Base-by-base conservation (phyloP, 2,329 filamentous ascomycete genomes). In the Lecanicillium sp. region DNA sequence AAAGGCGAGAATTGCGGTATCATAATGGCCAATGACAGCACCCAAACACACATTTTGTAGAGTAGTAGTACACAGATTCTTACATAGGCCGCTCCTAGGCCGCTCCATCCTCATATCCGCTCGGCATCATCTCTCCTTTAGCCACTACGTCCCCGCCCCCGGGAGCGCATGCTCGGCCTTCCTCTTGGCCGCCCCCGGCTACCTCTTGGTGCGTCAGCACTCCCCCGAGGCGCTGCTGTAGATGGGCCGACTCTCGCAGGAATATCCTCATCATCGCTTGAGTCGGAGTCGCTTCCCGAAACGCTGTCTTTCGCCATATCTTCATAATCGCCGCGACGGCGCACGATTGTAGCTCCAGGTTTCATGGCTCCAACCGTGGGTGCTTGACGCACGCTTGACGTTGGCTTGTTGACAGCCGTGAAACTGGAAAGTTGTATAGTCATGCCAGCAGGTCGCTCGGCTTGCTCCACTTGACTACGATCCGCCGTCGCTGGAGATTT, bases 171-270 rank as follows among this genome's bases (percentile, higher is more conserved):
- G 17, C 45, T 37, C 4, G 27, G 48, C 23, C 56, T 51, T 12
- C 56, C 55, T 24, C 62, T 48, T 12, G 56, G 55, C 15, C 59
- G 48, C n/a, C 56, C 52, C 4, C 59, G 54, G 2, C 53, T 55
- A 35, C 61, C 49, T 5, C 57, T 44, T 3, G 26, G 5, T 14
- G 12, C 30, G 12, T 14, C 24, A 15, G 19, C 19, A 23, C 3
- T 29, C 23, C 15, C 10, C 7, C 14, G n/a, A 10, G 15, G 10
- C 52, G 23, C 55, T 40, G 5, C 24, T 42, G 8, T 36, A 3
- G 26, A 15, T 17, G 9, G 26, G 4, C 21, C 38, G 6, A 51
- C 48, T 51, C 52, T 36, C 6, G 49, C 49, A 3, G 49, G 49
- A 41, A 51, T 51, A 39, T 57, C 50, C 26, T 54, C 52, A 19